Base-by-base conservation (phyloP, 441 rosid genomes). In the Jatropha multifida region DNA sequence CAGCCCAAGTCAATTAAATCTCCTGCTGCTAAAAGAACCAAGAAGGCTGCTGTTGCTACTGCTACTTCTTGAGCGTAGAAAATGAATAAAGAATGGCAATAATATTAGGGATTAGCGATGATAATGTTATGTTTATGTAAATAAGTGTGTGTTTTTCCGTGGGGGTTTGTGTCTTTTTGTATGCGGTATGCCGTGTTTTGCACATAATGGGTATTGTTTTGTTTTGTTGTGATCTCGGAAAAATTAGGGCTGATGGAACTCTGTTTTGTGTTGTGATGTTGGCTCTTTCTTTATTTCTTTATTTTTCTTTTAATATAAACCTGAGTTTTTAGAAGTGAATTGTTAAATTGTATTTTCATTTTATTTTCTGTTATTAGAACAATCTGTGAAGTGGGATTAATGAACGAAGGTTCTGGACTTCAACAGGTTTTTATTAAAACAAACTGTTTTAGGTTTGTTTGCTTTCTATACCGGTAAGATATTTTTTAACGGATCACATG, bases 1-100 rank as follows among this genome's bases (percentile, higher is more conserved):
- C 92, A 85, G 79, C 90, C 87, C 0, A 91, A 86, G 80, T 90
- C 91, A 0, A 90, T 93, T 80, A 93, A 80, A 80, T 86, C 97
- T 4, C 76, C 92, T 18, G 88, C 86, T 13, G 84, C 86, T 4
- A 89, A 79, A 80, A 86, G 86, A 76, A 85, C 86, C 56, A 87
- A 81, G 85, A 90, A 80, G 78, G 86, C 67, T 48, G 27, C 88
- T 23, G 73, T 81, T 9, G 85, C 87, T 73, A 52, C 37, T 56
- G 71, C 72, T 26, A 12, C 32, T 27, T 64, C 68, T 42, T 75
- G 55, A 55, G 51, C 63, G 65, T 75, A 41, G 18, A 23, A 42
- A 11, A 51, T 12, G 10, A 4, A 51, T 10, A 4, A 51, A 51
- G 56, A 1, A 12, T 52, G 18, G 23, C n/a, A 13, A 56, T 3